Percentiles rank a stretch among this genome's conserved stretches.
phyloP scores from a whole-genome alignment of 1,139 yeast species.

The Sugiyamaella novakii region DNA sequence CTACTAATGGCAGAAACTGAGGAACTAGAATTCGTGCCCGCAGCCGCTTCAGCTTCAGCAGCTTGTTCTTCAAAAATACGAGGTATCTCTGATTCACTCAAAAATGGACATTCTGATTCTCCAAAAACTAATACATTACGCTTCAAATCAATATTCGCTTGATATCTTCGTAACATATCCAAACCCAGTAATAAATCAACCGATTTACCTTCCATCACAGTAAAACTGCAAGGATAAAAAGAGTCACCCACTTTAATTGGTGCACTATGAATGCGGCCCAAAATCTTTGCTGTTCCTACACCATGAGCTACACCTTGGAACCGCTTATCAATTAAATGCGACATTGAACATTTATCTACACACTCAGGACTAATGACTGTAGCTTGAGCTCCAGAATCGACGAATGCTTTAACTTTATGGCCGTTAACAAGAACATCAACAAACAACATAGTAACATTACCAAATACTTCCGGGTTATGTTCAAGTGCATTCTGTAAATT shows the following conservation, averaged over 20 bases:
- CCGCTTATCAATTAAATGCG: constrained; percentile 76
- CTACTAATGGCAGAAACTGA: constrained; percentile 9
- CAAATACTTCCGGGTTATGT: constrained; percentile 86
- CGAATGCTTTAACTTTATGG: constrained; percentile 81
- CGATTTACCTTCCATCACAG: constrained; percentile 68
- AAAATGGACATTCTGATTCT: constrained; percentile 65
- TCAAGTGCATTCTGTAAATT: constrained; percentile 80
- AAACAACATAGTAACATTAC: constrained; percentile 80
- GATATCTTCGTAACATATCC: constrained; percentile 86
- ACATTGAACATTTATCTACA: constrained; percentile 71
- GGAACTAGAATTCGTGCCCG: constrained; percentile 1
- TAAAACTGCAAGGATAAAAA: constrained; percentile 76
- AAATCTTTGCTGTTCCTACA: constrained; percentile 77
- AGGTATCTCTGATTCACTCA: constrained; percentile 74
- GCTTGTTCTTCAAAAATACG: constrained; percentile 32
- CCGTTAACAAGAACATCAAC: constrained; percentile 79
- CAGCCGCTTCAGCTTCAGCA: constrained; percentile 12
- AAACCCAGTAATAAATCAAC: constrained; percentile 56
- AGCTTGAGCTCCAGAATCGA: constrained; percentile 94
- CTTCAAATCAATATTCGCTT: constrained; percentile 75
- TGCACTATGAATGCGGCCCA: constrained; percentile 87
- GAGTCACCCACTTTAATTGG: constrained; percentile 75
- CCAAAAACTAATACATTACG: constrained; percentile 72
- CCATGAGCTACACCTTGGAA: constrained; percentile 85
- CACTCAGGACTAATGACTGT: constrained; percentile 78